Evolutionary conservation across 768 basidiomycete species (phyloP), one percentile per base, ranked within the genome.

Genomic region (Holtermanniella nyarrowii): DNA sequence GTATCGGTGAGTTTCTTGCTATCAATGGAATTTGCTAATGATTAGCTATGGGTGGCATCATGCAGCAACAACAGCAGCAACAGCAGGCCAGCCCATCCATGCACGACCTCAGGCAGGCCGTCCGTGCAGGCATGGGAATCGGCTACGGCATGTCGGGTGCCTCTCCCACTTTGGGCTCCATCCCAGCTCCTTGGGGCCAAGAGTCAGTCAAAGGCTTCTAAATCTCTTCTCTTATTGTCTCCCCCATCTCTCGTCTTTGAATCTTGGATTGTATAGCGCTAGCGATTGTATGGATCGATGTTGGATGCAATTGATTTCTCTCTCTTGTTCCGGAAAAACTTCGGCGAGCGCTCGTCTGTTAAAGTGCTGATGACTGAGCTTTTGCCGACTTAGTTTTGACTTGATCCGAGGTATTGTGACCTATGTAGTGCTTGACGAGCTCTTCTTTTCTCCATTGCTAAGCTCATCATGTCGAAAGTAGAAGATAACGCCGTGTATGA

Each of bases 91-190:
- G 47, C 26, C 45, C 52, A 10, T 57, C 59, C 11, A 24, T 60
- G 3, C 48, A 50, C 48, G 57, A 61, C 21, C 45, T 63, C 42
- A n/a, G 60, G 31, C 55, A 60, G 22, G 60, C 60, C 16, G 44
- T 62, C 26, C 56, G 65, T 39, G 50, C 54, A 27, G 60, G 60
- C 24, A 63, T 67, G 55, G 55, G 56, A 16, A 24, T 64, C 39
- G 58, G 57, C 18, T 26, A 62, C 44, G 56, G 54, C 27, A 47
- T 58, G 42, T 46, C 49, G 7, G 40, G 44, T 4, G 12, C 50
- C 12, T 55, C 43, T 42, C 27, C 42, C 10, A 37, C 31, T 16
- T 37, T 16, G 7, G 31, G 10, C 10, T 37, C 31, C 31, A 7
- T 37, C 10, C 31, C 31, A 7, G 7, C 31, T 7, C 31, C 31